These are phyloP conservation scores for Pistacia vera DNA, from an alignment of 345 rosid genomes.

Conservation along the genomic window DNA sequence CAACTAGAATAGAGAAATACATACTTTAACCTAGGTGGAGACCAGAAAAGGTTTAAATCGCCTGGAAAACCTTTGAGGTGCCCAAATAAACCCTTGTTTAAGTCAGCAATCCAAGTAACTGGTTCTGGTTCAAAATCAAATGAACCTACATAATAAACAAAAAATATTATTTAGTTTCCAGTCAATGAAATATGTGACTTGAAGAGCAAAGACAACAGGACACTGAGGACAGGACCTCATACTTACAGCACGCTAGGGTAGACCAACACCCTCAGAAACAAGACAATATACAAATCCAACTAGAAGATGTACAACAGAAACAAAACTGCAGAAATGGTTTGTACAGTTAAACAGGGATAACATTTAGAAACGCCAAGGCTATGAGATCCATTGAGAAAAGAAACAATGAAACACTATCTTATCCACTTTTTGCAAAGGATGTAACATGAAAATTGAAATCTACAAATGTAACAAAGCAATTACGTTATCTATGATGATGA, in stretches of 20 bases:
- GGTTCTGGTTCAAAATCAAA: too few relatives aligned
- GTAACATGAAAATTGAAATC: neutral
- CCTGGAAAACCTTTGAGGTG: too few relatives aligned
- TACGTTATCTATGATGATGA: neutral
- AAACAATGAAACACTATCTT: neutral
- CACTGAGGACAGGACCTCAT: neutral
- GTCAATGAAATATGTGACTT: neutral
- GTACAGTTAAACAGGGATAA: neutral
- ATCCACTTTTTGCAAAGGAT: too few relatives aligned
- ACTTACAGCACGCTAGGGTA: constrained; percentile 55
- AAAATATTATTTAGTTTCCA: too few relatives aligned
- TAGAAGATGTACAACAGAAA: constrained; percentile 51
- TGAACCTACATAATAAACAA: too few relatives aligned
- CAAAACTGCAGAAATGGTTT: constrained; percentile 36
- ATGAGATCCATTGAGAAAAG: neutral
- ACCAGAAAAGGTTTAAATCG: too few relatives aligned
- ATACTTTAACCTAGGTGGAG: too few relatives aligned
- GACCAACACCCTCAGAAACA: constrained; percentile 39
- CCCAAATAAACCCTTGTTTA: too few relatives aligned
- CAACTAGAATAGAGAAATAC: too few relatives aligned
- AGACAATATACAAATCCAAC: constrained; percentile 52
- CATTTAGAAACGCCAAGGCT: neutral
- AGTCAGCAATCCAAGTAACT: too few relatives aligned
- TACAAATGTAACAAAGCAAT: neutral
- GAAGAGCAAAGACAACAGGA: constrained; percentile 10